A percentile compares a stretch with the other conserved stretches of the same genome.
Conservation (phyloP, 495 filamentous ascomycete species). For the Trichocladium uniseriatum region DNA sequence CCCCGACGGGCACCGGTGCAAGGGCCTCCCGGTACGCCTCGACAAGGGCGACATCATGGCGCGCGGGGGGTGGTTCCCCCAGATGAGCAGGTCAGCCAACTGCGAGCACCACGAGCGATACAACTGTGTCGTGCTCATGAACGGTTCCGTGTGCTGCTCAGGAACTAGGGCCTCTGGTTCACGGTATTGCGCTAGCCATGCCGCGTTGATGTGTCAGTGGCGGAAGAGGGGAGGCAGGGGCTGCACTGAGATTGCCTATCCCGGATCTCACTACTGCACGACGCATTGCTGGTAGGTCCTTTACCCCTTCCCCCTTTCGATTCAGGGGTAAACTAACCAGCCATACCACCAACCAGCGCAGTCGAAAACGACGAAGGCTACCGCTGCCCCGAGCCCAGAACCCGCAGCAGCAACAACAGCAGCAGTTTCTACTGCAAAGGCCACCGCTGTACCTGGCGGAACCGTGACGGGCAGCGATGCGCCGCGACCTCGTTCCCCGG, state of each 20-base stretch:
- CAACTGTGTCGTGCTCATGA: background rate
- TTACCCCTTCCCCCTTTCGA: background rate
- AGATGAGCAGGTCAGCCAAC: background rate
- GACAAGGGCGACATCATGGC: background rate
- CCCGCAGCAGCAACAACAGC: background rate
- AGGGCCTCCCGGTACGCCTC: constrained; percentile 4
- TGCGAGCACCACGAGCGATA: background rate
- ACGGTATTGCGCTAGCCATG: background rate
- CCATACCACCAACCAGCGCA: background rate
- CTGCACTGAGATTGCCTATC: background rate
- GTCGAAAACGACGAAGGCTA: background rate
- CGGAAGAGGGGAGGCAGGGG: background rate
- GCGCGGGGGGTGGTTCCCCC: background rate
- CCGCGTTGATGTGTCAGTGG: background rate
- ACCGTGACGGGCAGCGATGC: background rate
- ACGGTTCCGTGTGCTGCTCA: background rate
- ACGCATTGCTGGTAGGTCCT: background rate
- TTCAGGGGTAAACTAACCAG: background rate
- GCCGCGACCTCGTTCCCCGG: background rate
- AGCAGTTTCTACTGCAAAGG: background rate
- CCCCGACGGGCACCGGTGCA: constrained; percentile 1
- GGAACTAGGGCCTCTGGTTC: background rate
- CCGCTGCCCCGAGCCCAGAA: too few relatives aligned
- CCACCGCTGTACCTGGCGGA: background rate
- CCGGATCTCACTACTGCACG: background rate